These are phyloP conservation scores for Buxus sempervirens DNA, from an alignment of 164 flowering plant species.

Conservation along the genomic window DNA sequence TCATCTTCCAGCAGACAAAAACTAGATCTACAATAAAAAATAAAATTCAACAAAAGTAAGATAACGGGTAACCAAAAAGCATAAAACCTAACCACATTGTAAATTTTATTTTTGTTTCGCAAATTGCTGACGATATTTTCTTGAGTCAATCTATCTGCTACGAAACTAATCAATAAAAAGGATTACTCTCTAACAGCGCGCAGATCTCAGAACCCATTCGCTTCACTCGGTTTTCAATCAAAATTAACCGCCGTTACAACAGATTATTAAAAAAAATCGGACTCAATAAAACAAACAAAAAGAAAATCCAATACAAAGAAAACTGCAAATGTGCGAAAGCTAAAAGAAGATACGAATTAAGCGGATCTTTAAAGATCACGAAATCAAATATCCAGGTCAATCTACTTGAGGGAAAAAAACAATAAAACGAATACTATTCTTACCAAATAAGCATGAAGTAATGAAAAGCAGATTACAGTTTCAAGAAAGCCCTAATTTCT, in stretches of 20 bases:
- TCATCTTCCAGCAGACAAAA: conserved; percentile 6
- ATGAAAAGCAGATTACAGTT: no score
- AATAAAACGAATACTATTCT: no score
- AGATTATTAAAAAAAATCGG: no score
- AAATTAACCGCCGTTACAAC: not conserved
- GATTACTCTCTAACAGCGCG: not conserved
- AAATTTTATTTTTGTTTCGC: not conserved
- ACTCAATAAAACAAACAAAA: no score
- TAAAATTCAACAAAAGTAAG: not conserved
- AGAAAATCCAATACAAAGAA: no score
- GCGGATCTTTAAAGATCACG: not conserved
- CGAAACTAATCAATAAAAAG: not conserved
- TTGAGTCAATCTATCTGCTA: not conserved
- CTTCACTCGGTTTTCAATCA: no score
- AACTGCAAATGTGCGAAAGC: not conserved
- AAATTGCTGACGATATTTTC: not conserved
- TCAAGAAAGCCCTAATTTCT: no score
- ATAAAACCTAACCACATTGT: not conserved
- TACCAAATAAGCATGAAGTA: no score
- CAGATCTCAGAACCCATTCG: not conserved
- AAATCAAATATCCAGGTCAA: not conserved
- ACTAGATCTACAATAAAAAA: not conserved
- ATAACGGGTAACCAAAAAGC: not conserved
- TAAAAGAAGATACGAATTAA: not conserved
- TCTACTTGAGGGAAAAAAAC: no score